Evolutionary conservation across 202 grass and related monocot species (phyloP), one percentile per base, ranked within the genome.

Genomic region (Panicum hallii): DNA sequence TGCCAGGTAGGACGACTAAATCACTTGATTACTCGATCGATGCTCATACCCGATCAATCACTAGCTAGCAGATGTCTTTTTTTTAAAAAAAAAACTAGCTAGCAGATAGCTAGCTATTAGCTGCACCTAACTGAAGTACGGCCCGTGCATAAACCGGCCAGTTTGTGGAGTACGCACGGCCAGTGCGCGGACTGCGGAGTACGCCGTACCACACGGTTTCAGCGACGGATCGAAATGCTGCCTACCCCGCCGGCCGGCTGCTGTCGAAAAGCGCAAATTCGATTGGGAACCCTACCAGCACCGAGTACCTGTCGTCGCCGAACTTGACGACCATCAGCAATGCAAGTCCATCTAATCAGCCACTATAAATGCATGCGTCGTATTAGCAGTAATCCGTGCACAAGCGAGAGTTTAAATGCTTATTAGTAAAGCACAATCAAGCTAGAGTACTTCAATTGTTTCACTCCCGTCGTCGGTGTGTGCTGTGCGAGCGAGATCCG

Each of bases 91-190:
- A n/a, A n/a, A n/a, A n/a, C n/a, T n/a, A n/a, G n/a, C n/a, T n/a
- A n/a, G 30, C 36, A 36, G 30, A 36, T n/a, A 56, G 54, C 7
- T n/a, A n/a, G 17, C 0, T 7, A 22, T 2, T 26, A 26, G 23
- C 14, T 10, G 46, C 26, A 52, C 47, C 70, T 73, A 73, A 74
- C 70, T 9, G 34, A 52, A 73, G 47, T 73, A 53, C 47, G 70
- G 26, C 4, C 70, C 28, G 20, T 36, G 13, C 46, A 20, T 5
- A 10, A 10, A 15, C 5, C 23, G 11, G 12, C 23, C 60, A 63
- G 3, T 32, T 0, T 32, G 60, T 63, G 60, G 60, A 32, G 60
- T 32, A 63, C 26, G 26, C 26, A 26, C 26, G 26, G 26, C 26
- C 26, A 26, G 26, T 0, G 26, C 1, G 26, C 26, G 26, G 26